These are phyloP conservation scores for Fusarium irregulare DNA, from an alignment of 2,329 filamentous ascomycete genomes.

Conservation along the genomic window DNA sequence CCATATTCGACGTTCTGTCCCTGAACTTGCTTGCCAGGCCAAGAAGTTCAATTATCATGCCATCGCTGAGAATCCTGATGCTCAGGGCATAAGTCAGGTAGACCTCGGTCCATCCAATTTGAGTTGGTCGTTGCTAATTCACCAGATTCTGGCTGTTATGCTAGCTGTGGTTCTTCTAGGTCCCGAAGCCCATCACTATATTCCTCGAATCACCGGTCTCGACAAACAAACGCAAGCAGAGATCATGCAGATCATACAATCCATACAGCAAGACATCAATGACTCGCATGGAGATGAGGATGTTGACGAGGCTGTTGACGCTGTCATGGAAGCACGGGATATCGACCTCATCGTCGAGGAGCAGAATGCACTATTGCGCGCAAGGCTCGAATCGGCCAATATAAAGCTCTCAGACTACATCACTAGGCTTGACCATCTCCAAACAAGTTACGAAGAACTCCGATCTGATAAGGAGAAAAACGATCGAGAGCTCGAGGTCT, in stretches of 20 bases:
- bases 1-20: constrained; percentile 65
- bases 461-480: constrained; percentile 71
- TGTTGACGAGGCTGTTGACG: constrained; percentile 54
- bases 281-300: constrained; percentile 54
- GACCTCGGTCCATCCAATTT: neutral
- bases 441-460: constrained; percentile 72
- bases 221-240: constrained; percentile 58
- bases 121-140: constrained; percentile 6
- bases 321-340: constrained; percentile 60
- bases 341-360: constrained; percentile 68
- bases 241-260: constrained; percentile 59
- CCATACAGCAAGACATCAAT: constrained; percentile 54
- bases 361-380: constrained; percentile 62
- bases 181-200: constrained; percentile 65
- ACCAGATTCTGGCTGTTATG: constrained; percentile 70
- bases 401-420: constrained; percentile 70
- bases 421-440: constrained; percentile 68
- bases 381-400: constrained; percentile 64
- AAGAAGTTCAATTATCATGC: constrained; percentile 67
- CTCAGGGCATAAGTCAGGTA: constrained; percentile 66
- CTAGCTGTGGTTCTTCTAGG: constrained; percentile 70
- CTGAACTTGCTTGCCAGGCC: constrained; percentile 63
- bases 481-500: constrained; percentile 63
- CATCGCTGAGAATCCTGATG: constrained; percentile 67
- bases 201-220: constrained; percentile 58